Conservation (phyloP, 768 basidiomycete genomes). For the Lactifluus volemus region DNA sequence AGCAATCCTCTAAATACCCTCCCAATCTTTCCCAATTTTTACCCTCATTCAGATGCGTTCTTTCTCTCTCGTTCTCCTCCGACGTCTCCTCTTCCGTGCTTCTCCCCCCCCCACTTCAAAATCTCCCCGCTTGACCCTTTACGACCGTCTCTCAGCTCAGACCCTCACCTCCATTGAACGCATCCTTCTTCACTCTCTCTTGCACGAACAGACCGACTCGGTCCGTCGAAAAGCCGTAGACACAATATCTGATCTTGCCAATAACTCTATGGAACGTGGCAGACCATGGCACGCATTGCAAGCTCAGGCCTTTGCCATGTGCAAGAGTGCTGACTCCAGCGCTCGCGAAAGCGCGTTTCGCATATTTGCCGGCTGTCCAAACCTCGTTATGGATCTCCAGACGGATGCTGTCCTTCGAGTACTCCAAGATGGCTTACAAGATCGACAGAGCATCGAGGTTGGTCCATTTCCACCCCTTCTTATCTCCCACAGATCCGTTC, state of each 20-base stretch:
- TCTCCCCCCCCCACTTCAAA: conserved; percentile 31
- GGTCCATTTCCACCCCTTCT: conserved; percentile 21
- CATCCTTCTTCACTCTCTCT: conserved; percentile 59
- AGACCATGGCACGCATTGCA: conserved; percentile 79
- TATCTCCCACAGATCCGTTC: background rate
- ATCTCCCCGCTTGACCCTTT: conserved; percentile 47
- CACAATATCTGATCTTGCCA: conserved; percentile 67
- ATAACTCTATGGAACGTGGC: conserved; percentile 64
- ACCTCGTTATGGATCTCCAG: conserved; percentile 69
- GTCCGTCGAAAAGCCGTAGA: conserved; percentile 68
- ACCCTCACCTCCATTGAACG: conserved; percentile 62
- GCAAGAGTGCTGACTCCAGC: conserved; percentile 28
- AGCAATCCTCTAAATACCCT: conserved; percentile 25
- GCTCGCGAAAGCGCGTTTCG: conserved; percentile 43
- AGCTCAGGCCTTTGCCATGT: conserved; percentile 61
- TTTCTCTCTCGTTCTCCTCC: conserved; percentile 72
- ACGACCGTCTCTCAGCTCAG: conserved; percentile 65
- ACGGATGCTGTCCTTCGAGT: conserved; percentile 59
- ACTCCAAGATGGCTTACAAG: conserved; percentile 60
- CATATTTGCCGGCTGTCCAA: conserved; percentile 66
- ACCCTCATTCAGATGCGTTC: conserved; percentile 58
- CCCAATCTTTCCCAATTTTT: background rate
- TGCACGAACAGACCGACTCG: conserved; percentile 46
- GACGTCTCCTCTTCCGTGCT: conserved; percentile 67
- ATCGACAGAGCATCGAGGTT: conserved; percentile 55